A percentile compares a stretch with the other conserved stretches of the same genome.
These are phyloP conservation scores for Saccharum hybrid DNA, from an alignment of 202 grass and related monocot genomes.

Conservation along the genomic window DNA sequence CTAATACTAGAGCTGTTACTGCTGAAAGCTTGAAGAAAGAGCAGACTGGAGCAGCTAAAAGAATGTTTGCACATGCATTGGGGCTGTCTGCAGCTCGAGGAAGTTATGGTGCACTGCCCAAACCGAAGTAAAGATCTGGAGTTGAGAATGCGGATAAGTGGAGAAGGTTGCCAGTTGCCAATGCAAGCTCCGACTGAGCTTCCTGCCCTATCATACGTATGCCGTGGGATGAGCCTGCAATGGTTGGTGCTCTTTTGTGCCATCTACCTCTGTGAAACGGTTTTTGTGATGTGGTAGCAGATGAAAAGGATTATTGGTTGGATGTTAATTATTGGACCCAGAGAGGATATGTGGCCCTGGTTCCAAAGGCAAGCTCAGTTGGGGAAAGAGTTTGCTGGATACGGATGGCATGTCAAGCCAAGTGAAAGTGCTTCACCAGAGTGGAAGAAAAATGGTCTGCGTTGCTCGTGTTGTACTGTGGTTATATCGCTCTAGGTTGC, in stretches of 20 bases:
- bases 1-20: constrained; percentile 36
- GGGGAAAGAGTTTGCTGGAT: background rate
- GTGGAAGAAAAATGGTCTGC: constrained; percentile 11
- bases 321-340: background rate
- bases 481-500: background rate
- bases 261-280: background rate
- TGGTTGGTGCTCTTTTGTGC: background rate
- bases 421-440: background rate
- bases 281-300: background rate
- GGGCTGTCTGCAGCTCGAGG: constrained; percentile 51
- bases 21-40: constrained; percentile 76
- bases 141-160: constrained; percentile 13
- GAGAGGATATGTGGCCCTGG: background rate
- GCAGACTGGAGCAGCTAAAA: constrained; percentile 77
- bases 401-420: background rate
- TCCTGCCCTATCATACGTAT: background rate
- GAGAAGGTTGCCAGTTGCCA: background rate
- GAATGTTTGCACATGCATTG: constrained; percentile 87
- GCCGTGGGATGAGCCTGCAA: background rate
- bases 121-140: constrained; percentile 35
- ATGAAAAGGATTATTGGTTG: background rate
- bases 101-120: constrained; percentile 18
- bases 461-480: background rate
- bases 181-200: background rate
- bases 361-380: constrained; percentile 7